Evolutionary conservation across 495 filamentous ascomycete species (phyloP), one percentile per base, ranked within the genome.

Genomic region (Podospora bellae-mahoneyi): DNA sequence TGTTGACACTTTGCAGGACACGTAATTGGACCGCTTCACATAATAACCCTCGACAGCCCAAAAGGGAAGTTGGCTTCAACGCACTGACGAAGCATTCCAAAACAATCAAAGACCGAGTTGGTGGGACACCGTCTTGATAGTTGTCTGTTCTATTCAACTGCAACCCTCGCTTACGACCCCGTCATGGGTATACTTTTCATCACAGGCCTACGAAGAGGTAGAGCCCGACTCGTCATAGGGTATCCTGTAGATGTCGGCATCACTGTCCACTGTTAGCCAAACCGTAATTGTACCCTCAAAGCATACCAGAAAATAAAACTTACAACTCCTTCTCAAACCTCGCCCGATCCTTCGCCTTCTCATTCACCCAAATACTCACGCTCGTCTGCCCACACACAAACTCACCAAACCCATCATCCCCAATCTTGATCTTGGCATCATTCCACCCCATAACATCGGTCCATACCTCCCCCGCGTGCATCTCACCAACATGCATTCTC

Each of bases 351-450:
- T 84, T 79, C 16, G 84, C 85, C n/a, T 77, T 76, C 60, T 81
- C 80, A 68, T 87, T 84, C 15, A 88, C 86, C 84, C 86, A 90
- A 15, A 90, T 82, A 66, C 85, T 82, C 4, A 89, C 83, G 71
- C 83, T 86, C 58, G 81, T 82, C 7, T 78, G 76, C 5, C 78
- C 73, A 61, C 88, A 87, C 0, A 77, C 77, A 69, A 91, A 90
- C 27, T 72, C 62, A 16, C 80, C 87, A 68, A 80, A 89, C 0
- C 88, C 88, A 61, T 86, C 78, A 18, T 82, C 75, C 39, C 82
- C 82, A 66, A 91, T 88, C 16, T 70, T 71, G 2, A 89, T 80
- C 60, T 80, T 76, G 1, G 77, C 74, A 26, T 73, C 27, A 15
- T 74, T 71, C 76, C 83, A 83, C 4, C 81, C 82, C 3, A 90